Conservation (phyloP, 164 flowering plant species). For the Kingdonia uniflora region DNA sequence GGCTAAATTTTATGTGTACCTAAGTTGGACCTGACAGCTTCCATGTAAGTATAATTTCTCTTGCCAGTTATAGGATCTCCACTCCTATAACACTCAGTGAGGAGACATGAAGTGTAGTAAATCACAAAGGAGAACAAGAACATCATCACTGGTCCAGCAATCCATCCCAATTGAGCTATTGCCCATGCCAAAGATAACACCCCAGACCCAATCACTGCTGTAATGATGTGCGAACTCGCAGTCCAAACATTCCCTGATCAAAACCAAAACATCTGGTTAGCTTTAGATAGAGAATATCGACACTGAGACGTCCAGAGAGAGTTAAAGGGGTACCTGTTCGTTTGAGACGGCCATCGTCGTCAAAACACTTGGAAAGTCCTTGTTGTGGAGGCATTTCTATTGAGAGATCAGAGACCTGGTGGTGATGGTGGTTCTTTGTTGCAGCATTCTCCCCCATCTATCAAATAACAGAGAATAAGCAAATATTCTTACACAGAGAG, state of each 20-base stretch:
- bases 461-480: too few species aligned
- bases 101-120: slow-evolving; percentile 38
- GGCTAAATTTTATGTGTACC: slow-evolving; percentile 17
- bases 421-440: slow-evolving; percentile 4
- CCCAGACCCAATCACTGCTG: slow-evolving; percentile 62
- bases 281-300: too few species aligned
- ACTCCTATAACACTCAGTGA: slow-evolving; percentile 43
- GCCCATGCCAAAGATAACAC: slow-evolving; percentile 57
- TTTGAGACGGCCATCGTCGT: slow-evolving; percentile 42
- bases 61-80: slow-evolving; percentile 41
- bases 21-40: slow-evolving; percentile 46
- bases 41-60: slow-evolving; percentile 54
- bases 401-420: background rate
- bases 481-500: too few species aligned
- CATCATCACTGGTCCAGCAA: slow-evolving; percentile 54
- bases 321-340: too few species aligned
- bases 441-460: slow-evolving; percentile 11
- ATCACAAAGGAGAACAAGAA: slow-evolving; percentile 40
- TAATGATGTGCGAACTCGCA: slow-evolving; percentile 56
- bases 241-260: slow-evolving; percentile 55
- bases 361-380: slow-evolving; percentile 23
- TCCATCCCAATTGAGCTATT: slow-evolving; percentile 59
- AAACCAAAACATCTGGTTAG: too few species aligned
- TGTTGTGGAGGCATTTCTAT: slow-evolving; percentile 3
- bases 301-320: too few species aligned